Evolutionary conservation across 2,329 filamentous ascomycete genomes (phyloP).

Genomic region (Penicillium sp.): DNA sequence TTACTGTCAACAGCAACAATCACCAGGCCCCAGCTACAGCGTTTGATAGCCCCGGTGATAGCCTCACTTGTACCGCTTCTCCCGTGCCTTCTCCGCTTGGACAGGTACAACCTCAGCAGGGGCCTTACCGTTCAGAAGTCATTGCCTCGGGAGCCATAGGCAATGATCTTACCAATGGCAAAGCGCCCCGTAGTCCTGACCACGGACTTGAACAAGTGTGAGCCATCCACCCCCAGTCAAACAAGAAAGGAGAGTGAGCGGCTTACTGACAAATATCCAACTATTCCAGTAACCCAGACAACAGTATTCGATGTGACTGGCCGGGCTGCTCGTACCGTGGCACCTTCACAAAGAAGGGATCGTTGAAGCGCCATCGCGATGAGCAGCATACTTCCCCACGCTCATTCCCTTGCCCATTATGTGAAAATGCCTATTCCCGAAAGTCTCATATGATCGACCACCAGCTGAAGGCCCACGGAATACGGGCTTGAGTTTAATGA

Average conservation of each 20-base stretch:
- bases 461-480: neutral
- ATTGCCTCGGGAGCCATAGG: neutral
- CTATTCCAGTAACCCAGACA: neutral
- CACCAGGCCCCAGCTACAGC: neutral
- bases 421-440: neutral
- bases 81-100: neutral
- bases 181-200: neutral
- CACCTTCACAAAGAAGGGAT: neutral
- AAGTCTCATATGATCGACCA: neutral
- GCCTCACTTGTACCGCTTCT: neutral
- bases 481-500: neutral
- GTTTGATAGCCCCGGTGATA: neutral
- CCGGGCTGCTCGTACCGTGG: neutral
- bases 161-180: neutral
- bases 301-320: neutral
- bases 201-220: neutral
- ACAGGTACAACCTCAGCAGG: neutral
- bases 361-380: neutral
- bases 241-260: neutral
- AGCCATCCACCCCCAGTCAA: neutral
- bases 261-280: neutral
- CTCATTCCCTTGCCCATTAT: neutral
- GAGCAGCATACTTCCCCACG: neutral
- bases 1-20: neutral
- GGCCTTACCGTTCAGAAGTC: neutral